Evolutionary conservation across 2,329 filamentous ascomycete genomes (phyloP).

Genomic region (Massarina eburnea): DNA sequence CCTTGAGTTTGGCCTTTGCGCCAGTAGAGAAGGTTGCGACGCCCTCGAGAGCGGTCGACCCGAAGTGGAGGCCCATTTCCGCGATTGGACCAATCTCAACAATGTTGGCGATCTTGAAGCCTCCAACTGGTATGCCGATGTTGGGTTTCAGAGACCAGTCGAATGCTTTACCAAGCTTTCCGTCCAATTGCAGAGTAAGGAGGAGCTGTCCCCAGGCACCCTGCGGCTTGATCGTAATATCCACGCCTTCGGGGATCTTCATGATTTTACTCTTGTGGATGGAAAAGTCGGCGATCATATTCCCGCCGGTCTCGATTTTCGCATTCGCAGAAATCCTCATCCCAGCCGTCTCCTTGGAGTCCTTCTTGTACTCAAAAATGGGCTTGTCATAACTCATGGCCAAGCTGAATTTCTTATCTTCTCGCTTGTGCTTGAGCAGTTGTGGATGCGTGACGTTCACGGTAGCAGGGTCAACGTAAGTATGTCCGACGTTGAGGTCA

Average conservation of each 20-base stretch:
- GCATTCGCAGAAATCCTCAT: constrained; percentile 19
- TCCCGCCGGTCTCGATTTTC: constrained; percentile 18
- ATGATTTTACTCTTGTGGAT: constrained; percentile 10
- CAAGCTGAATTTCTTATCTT: constrained; percentile 18
- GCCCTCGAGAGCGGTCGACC: constrained; percentile 19
- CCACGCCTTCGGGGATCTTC: constrained; percentile 14
- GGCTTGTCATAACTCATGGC: constrained; percentile 13
- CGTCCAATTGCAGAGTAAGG: constrained; percentile 18
- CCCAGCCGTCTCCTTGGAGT: constrained; percentile 18
- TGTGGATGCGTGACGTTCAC: constrained; percentile 24
- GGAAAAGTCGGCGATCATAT: constrained; percentile 23
- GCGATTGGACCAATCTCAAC: constrained; percentile 24
- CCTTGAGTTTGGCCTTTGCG: constrained; percentile 21
- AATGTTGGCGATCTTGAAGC: constrained; percentile 18
- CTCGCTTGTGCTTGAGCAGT: constrained; percentile 12
- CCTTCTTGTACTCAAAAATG: constrained; percentile 22
- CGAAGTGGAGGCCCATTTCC: constrained; percentile 23
- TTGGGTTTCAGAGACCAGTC: constrained; percentile 22
- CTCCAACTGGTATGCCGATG: constrained; percentile 24
- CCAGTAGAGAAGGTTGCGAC: constrained; percentile 15
- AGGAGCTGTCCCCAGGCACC: constrained; percentile 17
- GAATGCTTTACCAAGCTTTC: constrained; percentile 21
- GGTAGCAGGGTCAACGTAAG: constrained; percentile 17
- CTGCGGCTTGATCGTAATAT: constrained; percentile 19
- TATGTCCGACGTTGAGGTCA: constrained; percentile 16